Evolutionary conservation across 148 eudicot species (phyloP).

Genomic region (Amaranthus palmeri): DNA sequence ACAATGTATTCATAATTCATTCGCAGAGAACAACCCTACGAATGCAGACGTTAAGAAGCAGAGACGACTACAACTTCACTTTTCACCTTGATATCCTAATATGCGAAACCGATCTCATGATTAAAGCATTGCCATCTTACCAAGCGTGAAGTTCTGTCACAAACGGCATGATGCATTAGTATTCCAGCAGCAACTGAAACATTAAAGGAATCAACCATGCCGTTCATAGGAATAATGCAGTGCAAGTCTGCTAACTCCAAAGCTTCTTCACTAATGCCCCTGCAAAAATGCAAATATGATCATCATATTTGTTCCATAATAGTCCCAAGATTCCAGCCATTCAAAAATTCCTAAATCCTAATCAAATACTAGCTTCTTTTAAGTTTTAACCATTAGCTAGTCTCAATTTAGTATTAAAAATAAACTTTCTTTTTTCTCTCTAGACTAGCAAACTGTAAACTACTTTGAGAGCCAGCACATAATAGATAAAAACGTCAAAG

Average conservation of each 20-base stretch:
- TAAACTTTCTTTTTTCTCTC: background rate
- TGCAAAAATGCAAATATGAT: constrained; percentile 26
- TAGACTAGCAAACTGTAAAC: background rate
- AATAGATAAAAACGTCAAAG: too few species aligned
- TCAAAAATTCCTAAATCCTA: background rate
- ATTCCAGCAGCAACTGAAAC: constrained; percentile 97
- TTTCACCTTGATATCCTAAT: background rate
- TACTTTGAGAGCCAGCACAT: too few species aligned
- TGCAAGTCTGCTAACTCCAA: constrained; percentile 67
- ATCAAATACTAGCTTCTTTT: background rate
- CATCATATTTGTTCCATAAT: constrained; percentile 4
- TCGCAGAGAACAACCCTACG: background rate
- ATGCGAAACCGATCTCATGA: background rate
- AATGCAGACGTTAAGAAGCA: background rate
- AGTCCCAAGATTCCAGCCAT: background rate
- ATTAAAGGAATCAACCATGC: constrained; percentile 97
- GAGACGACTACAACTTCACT: background rate
- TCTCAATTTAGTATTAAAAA: background rate
- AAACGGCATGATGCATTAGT: constrained; percentile 94
- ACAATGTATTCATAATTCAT: background rate
- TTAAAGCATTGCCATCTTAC: constrained; percentile 30
- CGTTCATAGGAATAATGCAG: constrained; percentile 93
- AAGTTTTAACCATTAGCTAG: background rate
- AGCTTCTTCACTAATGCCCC: constrained; percentile 87
- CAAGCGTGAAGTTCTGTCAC: constrained; percentile 79